Percentiles rank a stretch among this genome's conserved stretches.
These are phyloP conservation scores for Lyophyllum decastes DNA, from an alignment of 768 basidiomycete genomes.

Conservation along the genomic window DNA sequence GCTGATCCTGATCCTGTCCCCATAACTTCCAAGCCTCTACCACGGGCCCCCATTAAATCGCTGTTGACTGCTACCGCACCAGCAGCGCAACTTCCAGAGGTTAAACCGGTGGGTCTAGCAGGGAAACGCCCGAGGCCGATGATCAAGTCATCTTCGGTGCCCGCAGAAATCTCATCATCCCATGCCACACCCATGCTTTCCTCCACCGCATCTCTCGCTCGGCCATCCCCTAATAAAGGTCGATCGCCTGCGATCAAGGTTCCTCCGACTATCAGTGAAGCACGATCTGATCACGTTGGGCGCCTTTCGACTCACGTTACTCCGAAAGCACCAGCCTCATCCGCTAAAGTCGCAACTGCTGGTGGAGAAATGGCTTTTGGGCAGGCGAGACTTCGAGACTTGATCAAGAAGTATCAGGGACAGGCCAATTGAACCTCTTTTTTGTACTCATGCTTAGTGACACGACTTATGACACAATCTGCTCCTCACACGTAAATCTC, in stretches of 20 bases:
- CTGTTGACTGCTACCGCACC: slow-evolving; percentile 7
- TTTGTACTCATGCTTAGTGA: background rate
- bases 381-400: slow-evolving; percentile 72
- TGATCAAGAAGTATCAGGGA: slow-evolving; percentile 82
- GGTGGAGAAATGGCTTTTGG: slow-evolving; percentile 67
- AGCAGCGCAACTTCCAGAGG: slow-evolving; percentile 13
- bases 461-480: background rate
- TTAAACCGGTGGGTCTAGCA: slow-evolving; percentile 14
- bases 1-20: slow-evolving; percentile 1
- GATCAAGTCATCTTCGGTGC: slow-evolving; percentile 66
- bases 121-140: slow-evolving; percentile 35
- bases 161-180: slow-evolving; percentile 70
- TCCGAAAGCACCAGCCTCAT: slow-evolving; percentile 20
- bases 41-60: background rate
- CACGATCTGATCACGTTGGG: slow-evolving; percentile 8
- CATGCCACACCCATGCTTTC: slow-evolving; percentile 74
- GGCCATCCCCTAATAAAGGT: slow-evolving; percentile 33
- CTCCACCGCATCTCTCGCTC: slow-evolving; percentile 74
- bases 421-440: slow-evolving; percentile 6
- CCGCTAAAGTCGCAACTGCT: slow-evolving; percentile 24
- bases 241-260: slow-evolving; percentile 27
- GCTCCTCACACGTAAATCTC: background rate
- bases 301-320: slow-evolving; percentile 8
- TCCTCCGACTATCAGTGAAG: slow-evolving; percentile 37
- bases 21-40: background rate